phyloP scores from a whole-genome alignment of 805 yeast species.

The Jamesozyma spencerorum region DNA sequence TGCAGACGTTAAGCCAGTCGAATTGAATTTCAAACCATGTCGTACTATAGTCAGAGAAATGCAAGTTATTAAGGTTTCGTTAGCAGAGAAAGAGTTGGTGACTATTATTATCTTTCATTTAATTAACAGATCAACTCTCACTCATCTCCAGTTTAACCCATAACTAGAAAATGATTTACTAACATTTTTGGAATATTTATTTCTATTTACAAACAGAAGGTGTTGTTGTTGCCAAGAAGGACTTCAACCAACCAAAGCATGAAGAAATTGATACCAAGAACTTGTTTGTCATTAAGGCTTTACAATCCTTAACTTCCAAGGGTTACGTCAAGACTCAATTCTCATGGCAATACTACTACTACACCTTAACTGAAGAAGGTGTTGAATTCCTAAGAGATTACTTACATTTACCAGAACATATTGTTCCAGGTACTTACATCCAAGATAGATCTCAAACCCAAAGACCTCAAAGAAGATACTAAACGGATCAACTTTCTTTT shows the following conservation, averaged over 20 bases:
- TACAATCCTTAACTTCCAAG: slow-evolving; percentile 96
- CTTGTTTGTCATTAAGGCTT: slow-evolving; percentile 96
- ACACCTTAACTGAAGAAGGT: slow-evolving; percentile 99
- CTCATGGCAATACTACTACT: slow-evolving; percentile 99
- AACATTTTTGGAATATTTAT: slow-evolving; percentile 12
- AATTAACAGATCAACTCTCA: too few species aligned
- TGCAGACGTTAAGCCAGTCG: too few species aligned
- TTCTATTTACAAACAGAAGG: slow-evolving; percentile 57
- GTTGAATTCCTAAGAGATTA: slow-evolving; percentile 95
- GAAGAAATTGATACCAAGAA: slow-evolving; percentile 97
- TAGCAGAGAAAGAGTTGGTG: too few species aligned
- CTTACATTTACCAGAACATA: slow-evolving; percentile 97
- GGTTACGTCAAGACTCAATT: slow-evolving; percentile 99
- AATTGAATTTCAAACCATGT: too few species aligned
- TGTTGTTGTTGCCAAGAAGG: slow-evolving; percentile 99
- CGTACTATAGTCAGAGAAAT: too few species aligned
- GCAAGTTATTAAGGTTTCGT: too few species aligned
- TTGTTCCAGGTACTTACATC: slow-evolving; percentile 97
- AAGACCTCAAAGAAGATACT: slow-evolving; percentile 48
- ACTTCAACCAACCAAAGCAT: slow-evolving; percentile 94
- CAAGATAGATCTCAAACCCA: slow-evolving; percentile 80
- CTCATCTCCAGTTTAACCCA: too few species aligned
- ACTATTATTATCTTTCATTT: too few species aligned
- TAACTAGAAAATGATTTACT: slow-evolving; percentile 11
- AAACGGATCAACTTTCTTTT: slow-evolving; percentile 7